Evolutionary conservation across 2,329 filamentous ascomycete genomes (phyloP).

Genomic region (Zalaria sp.): DNA sequence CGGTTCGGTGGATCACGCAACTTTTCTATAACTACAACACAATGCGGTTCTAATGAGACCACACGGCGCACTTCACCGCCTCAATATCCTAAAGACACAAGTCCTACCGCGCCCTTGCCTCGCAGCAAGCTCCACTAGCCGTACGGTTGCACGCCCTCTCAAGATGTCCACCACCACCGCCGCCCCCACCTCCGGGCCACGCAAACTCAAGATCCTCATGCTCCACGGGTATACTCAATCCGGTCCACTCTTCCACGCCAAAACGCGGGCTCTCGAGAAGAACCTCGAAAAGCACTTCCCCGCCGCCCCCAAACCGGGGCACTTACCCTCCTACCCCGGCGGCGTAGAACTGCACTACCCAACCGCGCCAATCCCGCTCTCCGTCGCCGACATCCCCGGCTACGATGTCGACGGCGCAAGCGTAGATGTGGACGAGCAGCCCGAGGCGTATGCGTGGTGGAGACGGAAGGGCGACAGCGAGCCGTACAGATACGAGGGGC

Average conservation of each 20-base stretch:
- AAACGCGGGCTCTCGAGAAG: constrained; percentile 79
- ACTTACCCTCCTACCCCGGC: constrained; percentile 20
- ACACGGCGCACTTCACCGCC: too few species aligned
- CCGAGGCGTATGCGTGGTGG: constrained; percentile 71
- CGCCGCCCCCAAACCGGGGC: constrained; percentile 35
- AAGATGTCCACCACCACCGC: background rate
- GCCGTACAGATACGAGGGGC: constrained; percentile 44
- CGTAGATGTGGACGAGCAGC: constrained; percentile 27
- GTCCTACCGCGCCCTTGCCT: too few species aligned
- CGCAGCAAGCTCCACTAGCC: too few species aligned
- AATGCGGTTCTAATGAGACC: too few species aligned
- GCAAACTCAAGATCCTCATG: constrained; percentile 32
- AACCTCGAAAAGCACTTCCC: constrained; percentile 60
- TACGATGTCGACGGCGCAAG: constrained; percentile 33
- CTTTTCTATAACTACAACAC: too few species aligned
- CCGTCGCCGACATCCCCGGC: constrained; percentile 39
- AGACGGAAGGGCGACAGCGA: constrained; percentile 48
- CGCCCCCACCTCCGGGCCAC: background rate
- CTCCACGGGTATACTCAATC: constrained; percentile 76
- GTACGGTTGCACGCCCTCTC: background rate
- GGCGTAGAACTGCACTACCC: constrained; percentile 32
- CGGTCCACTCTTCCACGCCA: constrained; percentile 68
- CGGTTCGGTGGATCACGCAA: too few species aligned
- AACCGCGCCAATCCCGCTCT: constrained; percentile 29
- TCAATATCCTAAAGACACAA: too few species aligned